A percentile compares a stretch with the other conserved stretches of the same genome.
phyloP scores from a whole-genome alignment of 352 stramenopile genomes.

The Phytopythium vexans region DNA sequence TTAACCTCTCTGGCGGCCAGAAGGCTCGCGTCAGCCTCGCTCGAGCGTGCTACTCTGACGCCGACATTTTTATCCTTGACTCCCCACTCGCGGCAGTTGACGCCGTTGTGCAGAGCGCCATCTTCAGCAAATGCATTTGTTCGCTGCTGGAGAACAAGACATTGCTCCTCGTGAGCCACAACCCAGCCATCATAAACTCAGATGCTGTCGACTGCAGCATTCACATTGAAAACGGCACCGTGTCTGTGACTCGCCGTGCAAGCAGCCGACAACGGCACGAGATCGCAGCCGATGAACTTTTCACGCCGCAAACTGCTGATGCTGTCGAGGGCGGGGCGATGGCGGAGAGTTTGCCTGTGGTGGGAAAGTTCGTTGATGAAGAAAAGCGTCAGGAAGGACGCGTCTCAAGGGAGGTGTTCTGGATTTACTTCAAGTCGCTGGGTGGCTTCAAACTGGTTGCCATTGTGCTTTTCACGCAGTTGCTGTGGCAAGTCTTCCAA shows the following conservation, averaged over 20 bases:
- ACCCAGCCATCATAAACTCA: constrained; percentile 40
- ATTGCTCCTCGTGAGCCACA: constrained; percentile 91
- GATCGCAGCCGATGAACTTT: too few relatives aligned
- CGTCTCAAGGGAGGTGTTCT: constrained; percentile 33
- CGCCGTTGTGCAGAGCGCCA: constrained; percentile 83
- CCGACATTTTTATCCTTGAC: constrained; percentile 83
- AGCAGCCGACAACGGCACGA: too few relatives aligned
- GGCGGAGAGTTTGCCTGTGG: background rate
- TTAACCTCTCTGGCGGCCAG: constrained; percentile 93
- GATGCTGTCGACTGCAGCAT: constrained; percentile 16
- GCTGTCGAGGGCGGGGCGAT: too few relatives aligned
- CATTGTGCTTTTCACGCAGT: constrained; percentile 10
- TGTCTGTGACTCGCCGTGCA: background rate
- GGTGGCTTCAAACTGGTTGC: constrained; percentile 21
- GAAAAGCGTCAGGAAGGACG: constrained; percentile 33
- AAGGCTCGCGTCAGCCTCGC: constrained; percentile 69
- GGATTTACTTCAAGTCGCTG: constrained; percentile 30
- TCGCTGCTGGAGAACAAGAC: constrained; percentile 32
- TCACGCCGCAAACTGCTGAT: too few relatives aligned
- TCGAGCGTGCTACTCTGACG: constrained; percentile 51
- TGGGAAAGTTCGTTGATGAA: constrained; percentile 28
- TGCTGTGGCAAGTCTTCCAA: constrained; percentile 28
- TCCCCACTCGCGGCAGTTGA: constrained; percentile 75
- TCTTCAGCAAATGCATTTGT: constrained; percentile 63
- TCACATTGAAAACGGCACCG: constrained; percentile 7